These are phyloP conservation scores for Penicillium pulvis DNA, from an alignment of 495 filamentous ascomycete genomes.

Conservation along the genomic window DNA sequence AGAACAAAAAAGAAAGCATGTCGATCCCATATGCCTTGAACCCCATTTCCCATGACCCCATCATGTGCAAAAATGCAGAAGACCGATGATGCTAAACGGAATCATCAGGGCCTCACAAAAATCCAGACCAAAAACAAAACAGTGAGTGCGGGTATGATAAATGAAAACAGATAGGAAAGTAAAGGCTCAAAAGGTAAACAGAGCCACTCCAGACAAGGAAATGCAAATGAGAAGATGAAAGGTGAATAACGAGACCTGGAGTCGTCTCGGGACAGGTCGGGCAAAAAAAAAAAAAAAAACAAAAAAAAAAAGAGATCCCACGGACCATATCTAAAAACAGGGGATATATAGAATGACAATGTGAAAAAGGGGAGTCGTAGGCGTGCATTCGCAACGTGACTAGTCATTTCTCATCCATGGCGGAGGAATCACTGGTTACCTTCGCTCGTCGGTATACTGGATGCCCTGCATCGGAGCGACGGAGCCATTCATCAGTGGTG, in stretches of 20 bases:
- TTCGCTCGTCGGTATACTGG: constrained; percentile 56
- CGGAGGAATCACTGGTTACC: constrained; percentile 25
- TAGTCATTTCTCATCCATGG: constrained; percentile 31
- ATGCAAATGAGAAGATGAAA: constrained; percentile 8
- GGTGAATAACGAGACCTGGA: constrained; percentile 2
- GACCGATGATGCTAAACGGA: constrained; percentile 10
- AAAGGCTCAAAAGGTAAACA: constrained; percentile 5
- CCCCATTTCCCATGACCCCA: constrained; percentile 18
- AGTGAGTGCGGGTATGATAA: constrained; percentile 34
- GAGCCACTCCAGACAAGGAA: constrained; percentile 17
- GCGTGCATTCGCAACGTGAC: constrained; percentile 27
- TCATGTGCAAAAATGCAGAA: constrained; percentile 18
- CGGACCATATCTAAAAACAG: constrained; percentile 23
- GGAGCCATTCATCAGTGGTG: constrained; percentile 53
- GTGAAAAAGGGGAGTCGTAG: constrained; percentile 22
- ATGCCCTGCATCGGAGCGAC: constrained; percentile 59
- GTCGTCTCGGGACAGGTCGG: neutral
- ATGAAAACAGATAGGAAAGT: constrained; percentile 9
- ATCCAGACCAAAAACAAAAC: constrained; percentile 1
- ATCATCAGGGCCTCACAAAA: constrained; percentile 5
- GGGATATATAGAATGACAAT: constrained; percentile 28
- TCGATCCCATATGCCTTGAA: constrained; percentile 14
- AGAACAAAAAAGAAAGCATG: constrained; percentile 9
- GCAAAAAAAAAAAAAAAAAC: too few relatives aligned
- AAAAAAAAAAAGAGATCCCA: neutral